Conservation (phyloP, 306 rosid species). For the Inga oerstediana region DNA sequence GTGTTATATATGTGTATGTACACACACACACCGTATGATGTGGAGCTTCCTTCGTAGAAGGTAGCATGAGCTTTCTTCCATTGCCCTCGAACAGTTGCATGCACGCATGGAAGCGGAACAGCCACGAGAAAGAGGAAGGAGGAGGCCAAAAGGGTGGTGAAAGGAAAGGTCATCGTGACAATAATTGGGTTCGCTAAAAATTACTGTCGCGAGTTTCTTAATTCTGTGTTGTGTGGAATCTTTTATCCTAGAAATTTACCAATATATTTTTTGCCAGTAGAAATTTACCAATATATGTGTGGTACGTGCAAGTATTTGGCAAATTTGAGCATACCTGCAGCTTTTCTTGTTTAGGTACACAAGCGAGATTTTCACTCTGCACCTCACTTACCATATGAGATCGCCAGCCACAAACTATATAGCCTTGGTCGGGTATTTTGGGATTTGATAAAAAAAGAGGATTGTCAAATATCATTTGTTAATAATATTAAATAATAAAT, state of each 20-base stretch:
- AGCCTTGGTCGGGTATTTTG: background rate
- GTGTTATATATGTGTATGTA: too few relatives aligned
- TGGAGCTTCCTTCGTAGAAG: conserved; percentile 54
- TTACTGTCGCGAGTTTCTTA: background rate
- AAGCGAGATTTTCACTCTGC: background rate
- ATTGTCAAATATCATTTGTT: background rate
- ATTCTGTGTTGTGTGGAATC: background rate
- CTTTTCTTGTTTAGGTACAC: background rate
- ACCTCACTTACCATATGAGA: background rate
- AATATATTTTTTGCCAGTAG: background rate
- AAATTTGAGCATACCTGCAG: too few relatives aligned
- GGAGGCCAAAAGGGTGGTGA: conserved; percentile 20
- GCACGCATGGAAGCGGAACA: conserved; percentile 24
- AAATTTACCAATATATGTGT: background rate
- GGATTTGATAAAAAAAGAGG: background rate
- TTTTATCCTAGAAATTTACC: background rate
- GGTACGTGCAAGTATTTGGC: background rate
- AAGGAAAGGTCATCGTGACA: conserved; percentile 20
- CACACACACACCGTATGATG: conserved; percentile 37
- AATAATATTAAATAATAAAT: too few relatives aligned
- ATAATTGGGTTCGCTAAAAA: background rate
- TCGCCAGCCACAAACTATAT: background rate
- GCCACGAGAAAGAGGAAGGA: conserved; percentile 18
- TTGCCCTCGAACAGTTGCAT: conserved; percentile 31
- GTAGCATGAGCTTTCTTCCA: conserved; percentile 64